A percentile compares a stretch with the other conserved stretches of the same genome.
Conservation (phyloP, 2,329 filamentous ascomycete genomes). For the Colletotrichum neosansevieriae region DNA sequence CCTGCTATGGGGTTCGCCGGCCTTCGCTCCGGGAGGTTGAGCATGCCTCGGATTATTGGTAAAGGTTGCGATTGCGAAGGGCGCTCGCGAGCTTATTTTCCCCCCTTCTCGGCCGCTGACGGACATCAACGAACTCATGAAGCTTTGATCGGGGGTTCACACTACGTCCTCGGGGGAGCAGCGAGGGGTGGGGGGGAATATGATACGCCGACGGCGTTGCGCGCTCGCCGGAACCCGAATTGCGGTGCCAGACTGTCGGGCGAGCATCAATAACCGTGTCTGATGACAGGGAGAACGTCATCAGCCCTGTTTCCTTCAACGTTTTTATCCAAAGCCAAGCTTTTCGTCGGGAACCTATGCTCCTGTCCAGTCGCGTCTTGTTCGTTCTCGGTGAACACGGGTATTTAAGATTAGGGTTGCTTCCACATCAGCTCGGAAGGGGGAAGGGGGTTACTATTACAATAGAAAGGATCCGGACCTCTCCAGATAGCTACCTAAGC, state of each 20-base stretch:
- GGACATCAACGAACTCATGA: background rate
- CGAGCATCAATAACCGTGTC: conserved; percentile 7
- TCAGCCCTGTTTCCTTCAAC: background rate
- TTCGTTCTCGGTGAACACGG: conserved; percentile 3
- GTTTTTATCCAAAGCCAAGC: background rate
- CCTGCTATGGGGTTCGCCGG: conserved; percentile 5
- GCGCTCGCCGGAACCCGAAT: background rate
- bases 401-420: conserved; percentile 37
- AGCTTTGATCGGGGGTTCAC: conserved; percentile 28
- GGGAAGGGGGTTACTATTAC: background rate
- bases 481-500: background rate
- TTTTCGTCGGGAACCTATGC: background rate
- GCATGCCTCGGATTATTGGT: background rate
- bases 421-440: conserved; percentile 1
- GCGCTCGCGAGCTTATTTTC: background rate
- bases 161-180: background rate
- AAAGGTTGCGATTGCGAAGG: conserved; percentile 3
- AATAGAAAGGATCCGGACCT: conserved; percentile 5
- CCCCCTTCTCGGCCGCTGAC: background rate
- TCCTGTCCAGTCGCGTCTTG: background rate
- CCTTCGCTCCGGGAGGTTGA: background rate
- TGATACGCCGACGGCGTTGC: background rate
- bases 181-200: background rate
- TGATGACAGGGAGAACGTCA: conserved; percentile 5
- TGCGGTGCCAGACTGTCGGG: conserved; percentile 17